Conservation (phyloP, 2,329 filamentous ascomycete genomes). For the Cercospora sesami region DNA sequence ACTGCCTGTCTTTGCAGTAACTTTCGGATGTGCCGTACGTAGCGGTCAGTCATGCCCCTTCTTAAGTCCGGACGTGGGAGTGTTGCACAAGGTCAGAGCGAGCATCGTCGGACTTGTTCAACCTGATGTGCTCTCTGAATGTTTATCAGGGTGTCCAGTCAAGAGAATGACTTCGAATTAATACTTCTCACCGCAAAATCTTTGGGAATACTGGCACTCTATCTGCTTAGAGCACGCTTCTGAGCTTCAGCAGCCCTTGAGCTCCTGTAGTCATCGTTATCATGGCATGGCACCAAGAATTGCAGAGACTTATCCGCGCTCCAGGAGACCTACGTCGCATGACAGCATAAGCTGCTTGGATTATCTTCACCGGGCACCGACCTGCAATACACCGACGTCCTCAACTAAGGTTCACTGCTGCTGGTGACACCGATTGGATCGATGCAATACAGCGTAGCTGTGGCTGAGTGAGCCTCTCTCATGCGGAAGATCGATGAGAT, state of each 20-base stretch:
- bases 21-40: not conserved
- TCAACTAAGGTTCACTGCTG: not conserved
- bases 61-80: not conserved
- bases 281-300: not conserved
- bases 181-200: too few relatives aligned
- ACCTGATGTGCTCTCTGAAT: not conserved
- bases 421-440: not conserved
- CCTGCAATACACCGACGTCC: not conserved
- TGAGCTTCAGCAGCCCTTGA: not conserved
- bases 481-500: not conserved
- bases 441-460: not conserved
- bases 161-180: not conserved
- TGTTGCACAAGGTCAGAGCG: not conserved
- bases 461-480: not conserved
- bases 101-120: not conserved
- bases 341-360: not conserved
- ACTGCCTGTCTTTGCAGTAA: not conserved
- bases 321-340: not conserved
- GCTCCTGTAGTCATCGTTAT: not conserved
- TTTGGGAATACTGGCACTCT: not conserved
- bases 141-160: not conserved
- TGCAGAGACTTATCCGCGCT: not conserved
- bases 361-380: not conserved
- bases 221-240: not conserved
- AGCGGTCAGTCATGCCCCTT: not conserved